Evolutionary conservation across 306 rosid genomes (phyloP), one percentile per base, ranked within the genome.

Genomic region (Cyclanthera cordifolia): DNA sequence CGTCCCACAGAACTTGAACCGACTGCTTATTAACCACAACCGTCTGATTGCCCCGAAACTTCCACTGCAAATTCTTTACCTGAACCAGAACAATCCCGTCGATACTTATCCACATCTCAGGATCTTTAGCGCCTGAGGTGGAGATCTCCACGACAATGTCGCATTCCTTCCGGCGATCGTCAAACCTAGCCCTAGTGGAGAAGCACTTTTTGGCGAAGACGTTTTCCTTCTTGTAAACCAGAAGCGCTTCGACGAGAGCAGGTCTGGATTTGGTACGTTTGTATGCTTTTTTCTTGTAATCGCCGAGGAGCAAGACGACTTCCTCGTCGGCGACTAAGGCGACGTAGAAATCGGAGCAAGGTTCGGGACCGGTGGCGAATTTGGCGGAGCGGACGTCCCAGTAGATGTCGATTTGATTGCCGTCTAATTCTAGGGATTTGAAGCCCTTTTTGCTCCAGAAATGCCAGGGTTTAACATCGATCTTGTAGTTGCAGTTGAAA

Each of bases 41-140:
- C 0, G 88, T 92, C 50, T 92, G 95, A 39, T 91, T 92, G 46
- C 97, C 97, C 12, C 97, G 66, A 20, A 91, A 89, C 53, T 92
- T 92, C 97, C 96, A 92, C 7, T 92, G 95, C 80, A 92, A 73
- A 19, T 89, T 92, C 85, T 78, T 85, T 1, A 92, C 87, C 69
- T 92, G 97, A 67, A 92, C 73, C 73, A 85, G 47, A 37, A 92
- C 92, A 32, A 92, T 84, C 32, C 97, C 97, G 60, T 92, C 96
- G 27, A 92, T 72, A 69, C 96, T 89, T 7, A 92, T 86, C 97
- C 97, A 89, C 95, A 92, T 92, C 60, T 92, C 96, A 0, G 97
- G 97, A 8, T 92, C 95, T 13, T 70, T 82, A 0, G 63, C 74
- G 19, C 84, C 90, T 3, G 70, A 52, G 0, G 86, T 82, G 9